A percentile compares a stretch with the other conserved stretches of the same genome.
Evolutionary conservation across 176 grass and related monocot species (phyloP).

Genomic region (Oryza glumipatula): DNA sequence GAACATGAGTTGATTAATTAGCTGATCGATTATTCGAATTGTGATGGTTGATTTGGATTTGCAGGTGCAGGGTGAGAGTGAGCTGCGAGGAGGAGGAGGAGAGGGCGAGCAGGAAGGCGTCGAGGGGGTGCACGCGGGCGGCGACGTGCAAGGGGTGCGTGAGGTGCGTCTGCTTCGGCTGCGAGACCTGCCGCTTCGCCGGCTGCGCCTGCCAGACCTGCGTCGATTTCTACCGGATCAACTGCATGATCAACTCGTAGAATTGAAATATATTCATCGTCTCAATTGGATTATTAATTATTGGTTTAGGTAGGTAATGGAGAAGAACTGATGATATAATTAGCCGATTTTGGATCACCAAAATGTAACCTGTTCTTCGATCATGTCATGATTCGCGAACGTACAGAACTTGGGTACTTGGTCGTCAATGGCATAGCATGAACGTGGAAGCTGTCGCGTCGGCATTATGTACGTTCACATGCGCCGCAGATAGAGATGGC

Average conservation of each 20-base stretch:
- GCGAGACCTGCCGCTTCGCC: slow-evolving; percentile 62
- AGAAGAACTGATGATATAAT: no score
- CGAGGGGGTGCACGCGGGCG: slow-evolving; percentile 50
- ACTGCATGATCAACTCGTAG: neutral
- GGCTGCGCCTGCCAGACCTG: slow-evolving; percentile 69
- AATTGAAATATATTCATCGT: neutral
- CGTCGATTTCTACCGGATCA: slow-evolving; percentile 53
- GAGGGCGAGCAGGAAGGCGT: slow-evolving; percentile 60
- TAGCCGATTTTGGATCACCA: no score
- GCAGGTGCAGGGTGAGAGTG: slow-evolving; percentile 31
- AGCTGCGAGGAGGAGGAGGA: slow-evolving; percentile 64
- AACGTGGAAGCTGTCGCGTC: no score
- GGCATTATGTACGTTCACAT: no score
- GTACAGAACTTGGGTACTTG: no score
- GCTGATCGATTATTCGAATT: no score
- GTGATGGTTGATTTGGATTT: neutral
- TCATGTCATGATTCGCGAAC: no score
- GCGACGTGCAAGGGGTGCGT: slow-evolving; percentile 64
- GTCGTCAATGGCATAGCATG: no score
- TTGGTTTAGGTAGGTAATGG: neutral
- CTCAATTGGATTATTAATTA: no score
- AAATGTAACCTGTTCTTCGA: no score
- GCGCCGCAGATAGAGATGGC: no score
- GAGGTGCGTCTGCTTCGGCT: slow-evolving; percentile 68
- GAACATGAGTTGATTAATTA: no score